Evolutionary conservation across 345 rosid species (phyloP), one percentile per base, ranked within the genome.

Genomic region (Atalantia buxifolia): DNA sequence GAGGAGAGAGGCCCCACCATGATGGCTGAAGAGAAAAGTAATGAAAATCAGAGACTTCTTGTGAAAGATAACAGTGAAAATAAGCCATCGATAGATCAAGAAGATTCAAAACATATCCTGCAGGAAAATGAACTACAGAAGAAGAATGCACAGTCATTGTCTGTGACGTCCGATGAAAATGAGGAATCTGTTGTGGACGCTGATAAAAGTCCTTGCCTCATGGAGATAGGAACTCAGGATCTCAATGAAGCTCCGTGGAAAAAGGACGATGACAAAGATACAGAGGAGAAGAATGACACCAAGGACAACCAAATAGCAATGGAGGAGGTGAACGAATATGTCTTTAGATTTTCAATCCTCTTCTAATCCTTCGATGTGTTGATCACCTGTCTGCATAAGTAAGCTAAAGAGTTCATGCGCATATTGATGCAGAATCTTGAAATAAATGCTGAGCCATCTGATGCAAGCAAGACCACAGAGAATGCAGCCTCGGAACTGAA

Each of bases 261-360:
- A 48, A 74, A 22, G 21, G 70, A 16, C 10, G 24, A 61, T 8
- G 79, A 63, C 21, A 28, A 48, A 66, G 66, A 69, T 57, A 48
- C n/a, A 33, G 77, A 75, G 71, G 56, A 66, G 64, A 57, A 10
- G 24, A 64, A 31, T 69, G 80, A 60, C 42, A 55, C 31, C 30
- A 12, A 75, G 36, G 80, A 57, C 1, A 30, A 55, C 30, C 69
- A 33, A 24, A 64, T 67, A 59, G 42, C 45, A 31, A 36, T 25
- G 4, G 60, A 38, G 69, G 69, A 84, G 87, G 87, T 84, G 59
- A 55, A 57, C 0, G 35, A 48, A 75, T 30, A 31, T 64, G n/a
- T 30, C 13, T n/a, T 21, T 13, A 28, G 50, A 67, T 1, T 19
- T 22, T 65, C n/a, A 50, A 65, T 45, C 25, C n/a, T 30, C n/a